These are phyloP conservation scores for Brassica balearica DNA, from an alignment of 441 rosid species.

Conservation along the genomic window DNA sequence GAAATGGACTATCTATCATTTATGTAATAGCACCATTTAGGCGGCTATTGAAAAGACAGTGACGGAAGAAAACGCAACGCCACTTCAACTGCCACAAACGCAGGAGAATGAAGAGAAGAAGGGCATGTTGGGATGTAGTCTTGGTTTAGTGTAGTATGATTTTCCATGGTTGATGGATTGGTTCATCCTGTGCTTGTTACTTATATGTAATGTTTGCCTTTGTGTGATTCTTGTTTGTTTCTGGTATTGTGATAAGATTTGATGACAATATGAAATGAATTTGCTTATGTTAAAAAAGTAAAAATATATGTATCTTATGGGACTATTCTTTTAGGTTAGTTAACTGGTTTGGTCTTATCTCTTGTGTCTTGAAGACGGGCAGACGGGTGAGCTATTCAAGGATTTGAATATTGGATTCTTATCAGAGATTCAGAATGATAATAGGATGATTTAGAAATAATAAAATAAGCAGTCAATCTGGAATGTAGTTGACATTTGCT, in stretches of 20 bases:
- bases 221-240: neutral
- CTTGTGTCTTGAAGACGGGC: neutral
- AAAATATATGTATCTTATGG: slow-evolving; percentile 17
- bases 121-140: neutral
- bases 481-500: slow-evolving; percentile 31
- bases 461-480: neutral
- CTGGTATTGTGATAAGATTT: slow-evolving; percentile 9
- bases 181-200: slow-evolving; percentile 8
- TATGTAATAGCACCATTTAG: no score
- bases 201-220: neutral
- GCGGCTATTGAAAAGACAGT: no score
- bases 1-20: no score
- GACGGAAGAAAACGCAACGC: neutral
- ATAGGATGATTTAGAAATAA: neutral
- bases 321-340: slow-evolving; percentile 6
- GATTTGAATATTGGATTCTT: slow-evolving; percentile 14
- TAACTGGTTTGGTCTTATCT: slow-evolving; percentile 11
- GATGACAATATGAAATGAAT: neutral
- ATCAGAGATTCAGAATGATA: neutral
- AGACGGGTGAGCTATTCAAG: slow-evolving; percentile 12
- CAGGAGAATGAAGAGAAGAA: neutral
- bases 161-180: slow-evolving; percentile 3
- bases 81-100: neutral
- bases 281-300: slow-evolving; percentile 4
- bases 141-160: slow-evolving; percentile 1